Evolutionary conservation across 495 filamentous ascomycete genomes (phyloP).

Genomic region (Aspergillus biplanus): DNA sequence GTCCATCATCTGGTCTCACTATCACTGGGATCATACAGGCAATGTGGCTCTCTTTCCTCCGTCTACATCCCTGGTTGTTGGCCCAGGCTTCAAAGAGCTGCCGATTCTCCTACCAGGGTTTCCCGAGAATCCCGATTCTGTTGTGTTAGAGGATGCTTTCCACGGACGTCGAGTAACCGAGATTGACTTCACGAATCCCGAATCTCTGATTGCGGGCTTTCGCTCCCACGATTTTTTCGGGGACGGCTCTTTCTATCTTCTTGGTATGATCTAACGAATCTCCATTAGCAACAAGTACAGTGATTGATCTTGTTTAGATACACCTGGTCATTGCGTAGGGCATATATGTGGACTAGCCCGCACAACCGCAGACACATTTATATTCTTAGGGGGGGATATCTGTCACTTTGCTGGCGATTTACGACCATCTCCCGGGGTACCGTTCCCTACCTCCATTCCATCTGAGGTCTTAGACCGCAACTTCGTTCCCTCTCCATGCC

Average conservation of each 20-base stretch:
- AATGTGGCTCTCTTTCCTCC: slow-evolving; percentile 34
- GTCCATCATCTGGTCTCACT: slow-evolving; percentile 25
- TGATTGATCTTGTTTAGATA: slow-evolving; percentile 17
- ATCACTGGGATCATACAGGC: slow-evolving; percentile 37
- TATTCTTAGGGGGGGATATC: slow-evolving; percentile 57
- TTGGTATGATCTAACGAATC: slow-evolving; percentile 19
- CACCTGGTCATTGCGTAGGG: slow-evolving; percentile 45
- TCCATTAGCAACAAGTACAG: neutral
- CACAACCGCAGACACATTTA: slow-evolving; percentile 36
- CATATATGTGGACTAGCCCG: slow-evolving; percentile 45
- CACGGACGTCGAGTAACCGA: slow-evolving; percentile 13
- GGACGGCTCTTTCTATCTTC: slow-evolving; percentile 51
- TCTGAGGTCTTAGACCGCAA: slow-evolving; percentile 3
- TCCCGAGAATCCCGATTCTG: slow-evolving; percentile 28
- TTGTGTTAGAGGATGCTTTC: slow-evolving; percentile 17
- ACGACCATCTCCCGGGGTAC: slow-evolving; percentile 40
- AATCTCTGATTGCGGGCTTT: slow-evolving; percentile 17
- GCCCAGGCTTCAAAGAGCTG: slow-evolving; percentile 34
- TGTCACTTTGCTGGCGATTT: slow-evolving; percentile 59
- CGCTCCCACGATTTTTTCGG: slow-evolving; percentile 55
- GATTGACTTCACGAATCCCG: slow-evolving; percentile 14
- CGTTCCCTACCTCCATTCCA: slow-evolving; percentile 23
- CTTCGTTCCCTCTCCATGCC: slow-evolving; percentile 26
- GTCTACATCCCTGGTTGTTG: slow-evolving; percentile 36
- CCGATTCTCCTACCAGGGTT: slow-evolving; percentile 34